Evolutionary conservation across 352 stramenopile genomes (phyloP), one percentile per base, ranked within the genome.

Genomic region (Ophiocytium majus): DNA sequence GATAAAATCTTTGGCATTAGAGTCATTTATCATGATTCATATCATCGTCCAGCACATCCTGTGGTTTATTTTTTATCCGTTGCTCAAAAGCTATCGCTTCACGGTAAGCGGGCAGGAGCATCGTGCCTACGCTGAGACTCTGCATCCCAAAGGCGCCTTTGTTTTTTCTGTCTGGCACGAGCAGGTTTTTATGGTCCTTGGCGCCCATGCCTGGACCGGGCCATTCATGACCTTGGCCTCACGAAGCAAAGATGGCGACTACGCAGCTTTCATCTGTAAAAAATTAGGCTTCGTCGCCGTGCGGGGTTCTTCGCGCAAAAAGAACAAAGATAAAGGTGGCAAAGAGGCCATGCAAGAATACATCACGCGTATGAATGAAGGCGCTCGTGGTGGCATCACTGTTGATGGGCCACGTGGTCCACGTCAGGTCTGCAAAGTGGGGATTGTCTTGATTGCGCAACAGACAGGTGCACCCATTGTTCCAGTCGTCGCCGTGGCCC

Each of bases 11-110:
- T n/a, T n/a, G n/a, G n/a, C n/a, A n/a, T n/a, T n/a, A n/a, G n/a
- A n/a, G n/a, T n/a, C n/a, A n/a, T 71, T 71, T 71, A 23, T 71
- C 28, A 71, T 71, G 57, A 71, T 71, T 28, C 57, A 71, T 28
- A 71, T 23, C 23, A 71, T 71, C 28, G 19, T 71, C 28, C 57
- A 71, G 28, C 57, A 71, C 57, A 23, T 71, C 19, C 23, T 71
- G 19, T 71, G 57, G 57, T 71, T 71, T 71, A 23, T 71, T 28
- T 23, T 71, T 23, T 23, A 28, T 23, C 19, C 57, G 28, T 28
- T 71, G 19, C 23, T 71, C 57, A 23, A 23, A 23, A 71, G 19
- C 57, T 71, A 71, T 28, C 57, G 57, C 57, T 71, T 71, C 57
- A 23, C 57, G 57, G 19, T 23, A 23, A 28, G 28, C 28, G 57